Evolutionary conservation across 805 yeast genomes (phyloP), one percentile per base, ranked within the genome.

Genomic region (Geotrichum ghanense): DNA sequence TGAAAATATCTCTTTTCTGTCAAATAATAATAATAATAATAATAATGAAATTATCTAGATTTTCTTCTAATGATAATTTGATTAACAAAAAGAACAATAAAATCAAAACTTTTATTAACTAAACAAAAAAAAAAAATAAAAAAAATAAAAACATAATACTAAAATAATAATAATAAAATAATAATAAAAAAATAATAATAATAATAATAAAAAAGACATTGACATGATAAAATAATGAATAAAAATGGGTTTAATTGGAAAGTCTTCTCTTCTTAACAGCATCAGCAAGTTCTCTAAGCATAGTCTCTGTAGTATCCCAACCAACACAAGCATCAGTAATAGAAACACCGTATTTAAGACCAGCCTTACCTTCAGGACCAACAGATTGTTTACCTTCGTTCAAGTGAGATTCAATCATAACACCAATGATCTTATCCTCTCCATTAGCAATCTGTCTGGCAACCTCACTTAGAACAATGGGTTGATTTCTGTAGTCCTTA

Each of bases 241-340:
- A n/a, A n/a, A 5, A 31, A 31, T 6, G 5, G 5, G 10, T 12
- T n/a, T 16, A 6, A 10, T 10, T 9, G 16, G 4, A 31, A 9
- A 10, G 10, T 45, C 67, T 55, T 76, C 98, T 85, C 47, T 75
- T 67, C 66, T 78, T 78, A 43, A 90, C 95, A 48, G 97, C 95
- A 44, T 70, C 75, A 41, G 96, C 83, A 56, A 92, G 75, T 52
- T 78, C 79, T 42, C 71, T 74, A 62, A 92, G 79, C 76, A 90
- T 89, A 2, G 65, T 72, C 49, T 76, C 92, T 46, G 98, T 92
- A 48, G 84, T 74, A 51, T 86, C 95, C 87, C 95, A 88, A 51
- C 82, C 73, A 47, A 92, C 95, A 73, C 98, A 92, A 23, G 92
- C 95, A 67, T 92, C 98, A 51, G 98, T 92, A 65, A 92, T 88